phyloP scores from a whole-genome alignment of 176 grass and related monocot genomes.

The Avena insularis region DNA sequence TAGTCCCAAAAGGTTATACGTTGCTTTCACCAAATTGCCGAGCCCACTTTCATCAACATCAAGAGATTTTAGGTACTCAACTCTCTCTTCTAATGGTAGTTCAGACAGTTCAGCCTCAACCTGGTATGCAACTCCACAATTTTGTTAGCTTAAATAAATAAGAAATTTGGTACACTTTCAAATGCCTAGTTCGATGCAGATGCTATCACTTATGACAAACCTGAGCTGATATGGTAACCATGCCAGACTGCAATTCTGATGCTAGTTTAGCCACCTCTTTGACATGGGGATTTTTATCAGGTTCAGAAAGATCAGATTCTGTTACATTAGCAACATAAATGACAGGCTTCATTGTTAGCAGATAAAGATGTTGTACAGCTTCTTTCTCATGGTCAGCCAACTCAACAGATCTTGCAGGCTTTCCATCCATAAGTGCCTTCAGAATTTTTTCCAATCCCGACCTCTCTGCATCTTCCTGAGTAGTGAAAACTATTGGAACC shows the following conservation, averaged over 20 bases:
- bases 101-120: constrained; percentile 97
- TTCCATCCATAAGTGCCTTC: constrained; percentile 72
- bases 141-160: constrained; percentile 30
- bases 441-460: constrained; percentile 85
- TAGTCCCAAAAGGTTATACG: constrained; percentile 88
- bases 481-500: constrained; percentile 30
- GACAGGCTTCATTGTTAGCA: constrained; percentile 96
- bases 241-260: constrained; percentile 87
- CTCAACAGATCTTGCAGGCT: constrained; percentile 87
- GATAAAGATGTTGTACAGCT: constrained; percentile 83
- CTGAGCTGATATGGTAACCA: constrained; percentile 98
- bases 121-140: constrained; percentile 43
- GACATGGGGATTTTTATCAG: constrained; percentile 81
- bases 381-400: constrained; percentile 89
- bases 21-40: constrained; percentile 94
- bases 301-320: constrained; percentile 86
- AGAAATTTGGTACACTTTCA: neutral
- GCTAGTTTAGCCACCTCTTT: constrained; percentile 70
- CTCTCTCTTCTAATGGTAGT: constrained; percentile 86
- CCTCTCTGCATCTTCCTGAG: constrained; percentile 89
- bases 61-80: constrained; percentile 88
- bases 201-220: constrained; percentile 48
- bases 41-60: constrained; percentile 92
- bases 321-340: constrained; percentile 99
- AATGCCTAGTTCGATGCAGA: constrained; percentile 7